phyloP scores from a whole-genome alignment of 108 stramenopile species.

The Schizochytrium sp. region DNA sequence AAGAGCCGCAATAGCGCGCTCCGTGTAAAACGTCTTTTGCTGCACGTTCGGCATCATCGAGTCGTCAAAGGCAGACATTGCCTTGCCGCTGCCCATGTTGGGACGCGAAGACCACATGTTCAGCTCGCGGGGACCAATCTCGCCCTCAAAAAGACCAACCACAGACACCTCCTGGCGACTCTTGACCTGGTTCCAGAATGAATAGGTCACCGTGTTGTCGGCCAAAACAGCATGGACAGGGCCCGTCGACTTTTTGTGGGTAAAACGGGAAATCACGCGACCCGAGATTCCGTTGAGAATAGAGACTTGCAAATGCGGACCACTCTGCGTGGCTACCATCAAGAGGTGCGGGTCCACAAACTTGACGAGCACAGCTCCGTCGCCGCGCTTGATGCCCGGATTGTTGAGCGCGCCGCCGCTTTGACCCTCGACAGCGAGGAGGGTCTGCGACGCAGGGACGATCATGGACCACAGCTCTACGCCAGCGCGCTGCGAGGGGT shows the following conservation, averaged over 20 bases:
- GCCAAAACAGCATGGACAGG: constrained; percentile 44
- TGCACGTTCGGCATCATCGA: constrained; percentile 68
- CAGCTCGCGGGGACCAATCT: constrained; percentile 80
- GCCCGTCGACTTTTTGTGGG: constrained; percentile 61
- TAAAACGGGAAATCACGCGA: constrained; percentile 71
- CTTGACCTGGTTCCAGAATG: constrained; percentile 72
- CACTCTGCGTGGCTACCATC: neutral
- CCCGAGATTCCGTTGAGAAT: constrained; percentile 82
- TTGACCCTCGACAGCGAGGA: neutral
- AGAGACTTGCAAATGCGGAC: constrained; percentile 56
- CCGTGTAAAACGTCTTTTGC: constrained; percentile 66
- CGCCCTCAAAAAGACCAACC: constrained; percentile 81
- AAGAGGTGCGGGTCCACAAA: neutral
- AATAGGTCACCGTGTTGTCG: constrained; percentile 87
- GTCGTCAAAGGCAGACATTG: constrained; percentile 65
- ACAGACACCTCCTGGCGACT: constrained; percentile 77
- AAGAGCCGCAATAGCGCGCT: constrained; percentile 69
- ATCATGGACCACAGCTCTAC: neutral
- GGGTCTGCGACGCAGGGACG: neutral
- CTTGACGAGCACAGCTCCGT: neutral
- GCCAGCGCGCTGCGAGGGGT: neutral
- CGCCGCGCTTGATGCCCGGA: neutral
- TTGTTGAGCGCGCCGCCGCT: neutral
- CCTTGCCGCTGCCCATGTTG: constrained; percentile 63
- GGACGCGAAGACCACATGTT: constrained; percentile 58